Percentiles rank a stretch among this genome's conserved stretches.
Evolutionary conservation across 768 basidiomycete species (phyloP).

Genomic region (Hebeloma cylindrosporum): DNA sequence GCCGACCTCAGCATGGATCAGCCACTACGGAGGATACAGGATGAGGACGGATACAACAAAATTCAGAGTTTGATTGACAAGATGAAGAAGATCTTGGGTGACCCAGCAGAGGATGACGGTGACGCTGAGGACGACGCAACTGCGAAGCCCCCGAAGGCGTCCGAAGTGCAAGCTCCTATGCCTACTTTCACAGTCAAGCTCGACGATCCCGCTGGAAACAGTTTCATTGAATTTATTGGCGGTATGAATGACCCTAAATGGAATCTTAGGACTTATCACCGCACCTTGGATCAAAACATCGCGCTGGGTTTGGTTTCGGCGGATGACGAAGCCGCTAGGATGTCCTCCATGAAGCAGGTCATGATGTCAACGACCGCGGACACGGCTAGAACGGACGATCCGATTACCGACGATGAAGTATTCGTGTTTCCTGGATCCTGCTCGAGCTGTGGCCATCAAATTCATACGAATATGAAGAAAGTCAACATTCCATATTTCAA

Average conservation of each 20-base stretch:
- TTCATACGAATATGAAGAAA: constrained; percentile 94
- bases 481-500: constrained; percentile 98
- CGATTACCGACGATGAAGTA: constrained; percentile 76
- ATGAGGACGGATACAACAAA: constrained; percentile 66
- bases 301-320: constrained; percentile 67
- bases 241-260: constrained; percentile 92
- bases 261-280: constrained; percentile 79
- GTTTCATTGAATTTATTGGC: constrained; percentile 90
- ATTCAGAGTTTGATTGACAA: constrained; percentile 75
- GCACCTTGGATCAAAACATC: constrained; percentile 80
- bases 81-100: constrained; percentile 62
- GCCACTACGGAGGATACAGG: constrained; percentile 77
- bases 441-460: constrained; percentile 80
- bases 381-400: constrained; percentile 19
- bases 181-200: constrained; percentile 77
- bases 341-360: constrained; percentile 5
- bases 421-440: constrained; percentile 86
- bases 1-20: constrained; percentile 82
- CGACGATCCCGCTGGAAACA: constrained; percentile 94
- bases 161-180: constrained; percentile 53
- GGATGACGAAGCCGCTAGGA: constrained; percentile 35
- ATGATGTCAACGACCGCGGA: constrained; percentile 13
- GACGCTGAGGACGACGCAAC: constrained; percentile 38
- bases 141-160: constrained; percentile 24
- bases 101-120: constrained; percentile 55